A percentile compares a stretch with the other conserved stretches of the same genome.
phyloP scores from a whole-genome alignment of 23 red algal genomes.

The Cyanidium caldarium region DNA sequence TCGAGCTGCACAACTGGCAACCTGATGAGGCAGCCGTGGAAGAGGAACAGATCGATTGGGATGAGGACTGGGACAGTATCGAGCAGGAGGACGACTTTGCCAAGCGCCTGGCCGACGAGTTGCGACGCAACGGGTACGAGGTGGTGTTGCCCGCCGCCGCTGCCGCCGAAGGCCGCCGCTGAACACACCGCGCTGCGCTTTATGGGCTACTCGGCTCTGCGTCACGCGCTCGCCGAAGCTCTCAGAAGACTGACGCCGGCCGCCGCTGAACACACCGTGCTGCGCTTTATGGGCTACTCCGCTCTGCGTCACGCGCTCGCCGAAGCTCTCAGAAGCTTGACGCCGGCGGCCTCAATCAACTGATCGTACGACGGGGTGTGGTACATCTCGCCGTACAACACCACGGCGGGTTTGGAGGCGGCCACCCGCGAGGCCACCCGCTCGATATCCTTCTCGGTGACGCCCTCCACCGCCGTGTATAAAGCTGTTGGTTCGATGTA shows the following conservation, averaged over 20 bases:
- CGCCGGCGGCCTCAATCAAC: conserved; percentile 13
- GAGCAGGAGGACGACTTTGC: conserved; percentile 8
- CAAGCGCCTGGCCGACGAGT: not conserved
- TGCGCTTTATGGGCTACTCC: too few species aligned
- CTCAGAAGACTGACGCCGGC: too few species aligned
- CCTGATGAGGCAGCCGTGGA: not conserved
- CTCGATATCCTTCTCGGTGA: conserved; percentile 58
- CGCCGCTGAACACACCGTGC: too few species aligned
- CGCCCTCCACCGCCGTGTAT: conserved; percentile 35
- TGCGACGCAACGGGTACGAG: not conserved
- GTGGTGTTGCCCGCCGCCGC: too few species aligned
- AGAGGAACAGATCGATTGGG: conserved; percentile 1
- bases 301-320: too few species aligned
- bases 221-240: too few species aligned
- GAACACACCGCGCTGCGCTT: too few species aligned
- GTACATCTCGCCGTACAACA: conserved; percentile 61
- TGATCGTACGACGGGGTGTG: conserved; percentile 43
- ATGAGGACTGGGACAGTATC: conserved; percentile 1
- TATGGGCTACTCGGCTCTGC: too few species aligned
- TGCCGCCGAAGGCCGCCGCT: too few species aligned
- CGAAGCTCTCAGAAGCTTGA: too few species aligned
- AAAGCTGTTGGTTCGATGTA: conserved; percentile 45
- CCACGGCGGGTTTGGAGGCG: conserved; percentile 35
- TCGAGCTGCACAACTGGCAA: conserved; percentile 4
- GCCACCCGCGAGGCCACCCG: conserved; percentile 34